Conservation (phyloP, 2,329 filamentous ascomycete genomes). For the Calonectria henricotiae region DNA sequence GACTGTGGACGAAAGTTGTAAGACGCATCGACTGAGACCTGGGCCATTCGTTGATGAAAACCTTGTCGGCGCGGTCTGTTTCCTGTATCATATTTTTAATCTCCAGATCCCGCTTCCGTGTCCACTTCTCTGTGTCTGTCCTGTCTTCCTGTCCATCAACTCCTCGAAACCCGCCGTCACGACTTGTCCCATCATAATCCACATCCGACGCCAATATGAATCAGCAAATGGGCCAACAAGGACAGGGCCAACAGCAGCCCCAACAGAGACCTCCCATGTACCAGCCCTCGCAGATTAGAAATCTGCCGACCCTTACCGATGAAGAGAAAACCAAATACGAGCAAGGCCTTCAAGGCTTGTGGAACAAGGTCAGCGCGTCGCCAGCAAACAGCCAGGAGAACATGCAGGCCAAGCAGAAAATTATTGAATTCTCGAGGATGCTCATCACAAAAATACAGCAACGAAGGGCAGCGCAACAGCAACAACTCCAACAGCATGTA, state of each 20-base stretch:
- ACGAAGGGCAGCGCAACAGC: conserved; percentile 57
- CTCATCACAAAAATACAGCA: conserved; percentile 69
- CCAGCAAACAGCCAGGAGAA: conserved; percentile 67
- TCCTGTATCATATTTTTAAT: conserved; percentile 26
- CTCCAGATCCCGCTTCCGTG: not conserved
- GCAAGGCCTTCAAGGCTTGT: conserved; percentile 69
- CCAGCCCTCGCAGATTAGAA: conserved; percentile 69
- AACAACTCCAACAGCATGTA: conserved; percentile 54
- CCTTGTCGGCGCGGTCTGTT: conserved; percentile 13
- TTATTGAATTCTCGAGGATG: conserved; percentile 74
- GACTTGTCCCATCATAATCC: conserved; percentile 14
- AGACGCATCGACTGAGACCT: conserved; percentile 10
- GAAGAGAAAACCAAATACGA: conserved; percentile 75
- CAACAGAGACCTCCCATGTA: conserved; percentile 62
- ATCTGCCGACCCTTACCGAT: conserved; percentile 66
- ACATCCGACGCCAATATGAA: conserved; percentile 44
- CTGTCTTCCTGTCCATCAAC: conserved; percentile 1
- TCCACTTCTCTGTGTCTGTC: conserved; percentile 5
- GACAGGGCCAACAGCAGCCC: conserved; percentile 49
- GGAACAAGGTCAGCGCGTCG: conserved; percentile 68
- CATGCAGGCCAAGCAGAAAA: conserved; percentile 70
- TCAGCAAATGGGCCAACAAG: conserved; percentile 50
- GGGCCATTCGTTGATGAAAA: conserved; percentile 10
- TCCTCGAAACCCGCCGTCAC: not conserved
- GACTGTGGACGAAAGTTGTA: conserved; percentile 22